Evolutionary conservation across 2,329 filamentous ascomycete genomes (phyloP).

Genomic region (Byssoonygena ceratinophila): DNA sequence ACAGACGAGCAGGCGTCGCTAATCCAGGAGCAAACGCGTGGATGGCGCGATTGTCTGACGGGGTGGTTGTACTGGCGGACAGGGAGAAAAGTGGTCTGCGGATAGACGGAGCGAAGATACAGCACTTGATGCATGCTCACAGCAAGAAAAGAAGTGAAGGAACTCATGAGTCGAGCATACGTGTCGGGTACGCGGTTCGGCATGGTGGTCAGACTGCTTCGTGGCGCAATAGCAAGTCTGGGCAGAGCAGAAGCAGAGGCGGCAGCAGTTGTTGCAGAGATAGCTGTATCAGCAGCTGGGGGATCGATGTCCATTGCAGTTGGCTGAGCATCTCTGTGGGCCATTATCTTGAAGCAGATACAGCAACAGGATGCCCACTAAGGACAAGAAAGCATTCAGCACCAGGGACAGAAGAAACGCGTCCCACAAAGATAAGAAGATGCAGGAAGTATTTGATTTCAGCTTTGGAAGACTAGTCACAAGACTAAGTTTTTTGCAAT

Average conservation of each 20-base stretch:
- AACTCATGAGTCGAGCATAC: conserved; percentile 51
- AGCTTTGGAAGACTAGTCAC: no score
- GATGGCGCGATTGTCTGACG: conserved; percentile 76
- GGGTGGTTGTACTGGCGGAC: conserved; percentile 73
- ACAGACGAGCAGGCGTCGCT: conserved; percentile 66
- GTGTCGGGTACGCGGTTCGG: conserved; percentile 38
- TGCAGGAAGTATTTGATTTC: neutral
- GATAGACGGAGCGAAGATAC: conserved; percentile 72
- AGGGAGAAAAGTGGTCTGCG: conserved; percentile 63
- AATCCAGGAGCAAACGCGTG: conserved; percentile 76
- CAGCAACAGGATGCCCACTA: neutral
- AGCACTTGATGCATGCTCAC: conserved; percentile 78
- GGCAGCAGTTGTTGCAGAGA: conserved; percentile 23
- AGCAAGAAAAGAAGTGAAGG: conserved; percentile 70
- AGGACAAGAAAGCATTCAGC: neutral
- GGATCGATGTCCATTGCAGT: neutral
- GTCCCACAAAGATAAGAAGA: neutral
- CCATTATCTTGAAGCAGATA: neutral
- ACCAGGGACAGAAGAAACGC: neutral
- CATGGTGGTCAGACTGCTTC: conserved; percentile 16
- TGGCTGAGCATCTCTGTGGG: neutral
- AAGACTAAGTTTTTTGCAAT: neutral
- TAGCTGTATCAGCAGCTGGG: conserved; percentile 1
- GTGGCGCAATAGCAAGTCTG: neutral
- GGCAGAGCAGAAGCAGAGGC: conserved; percentile 34